Evolutionary conservation across 371 early-diverging fungal species (phyloP), one percentile per base, ranked within the genome.

Genomic region (Rhizopus microsporus): DNA sequence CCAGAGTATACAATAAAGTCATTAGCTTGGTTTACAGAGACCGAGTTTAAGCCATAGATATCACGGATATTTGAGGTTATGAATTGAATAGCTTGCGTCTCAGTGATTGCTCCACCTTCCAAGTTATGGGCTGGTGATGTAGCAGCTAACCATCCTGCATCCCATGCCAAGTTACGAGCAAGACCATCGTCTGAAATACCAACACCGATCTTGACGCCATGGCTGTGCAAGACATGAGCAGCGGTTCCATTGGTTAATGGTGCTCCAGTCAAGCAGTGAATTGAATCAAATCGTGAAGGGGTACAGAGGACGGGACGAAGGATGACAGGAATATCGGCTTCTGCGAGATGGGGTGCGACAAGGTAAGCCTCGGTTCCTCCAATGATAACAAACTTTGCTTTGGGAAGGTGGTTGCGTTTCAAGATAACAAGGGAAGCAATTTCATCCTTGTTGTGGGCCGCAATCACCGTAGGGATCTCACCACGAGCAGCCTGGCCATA

Each of bases 321-420:
- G 23, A 93, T 71, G 12, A 91, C 89, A 9, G 87, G 77, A 13
- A 88, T 79, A 5, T 81, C 47, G 2, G 75, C 71, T 37, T 76
- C 62, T 7, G 86, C 85, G 12, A 91, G 64, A 52, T 85, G 69
- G 12, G 69, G 57, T 3, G 89, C 90, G 6, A 90, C 80, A 8
- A 83, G 63, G 71, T 86, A 81, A 3, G 92, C 85, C 65, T 92
- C 94, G 5, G 80, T 73, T 12, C 88, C 92, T 35, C 93, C 89
- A 40, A 77, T 60, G 42, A 82, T 75, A 16, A 77, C 78, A 7
- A 82, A 55, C 3, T 66, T 68, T 4, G 63, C 63, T 8, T 67
- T 51, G 3, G 69, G 68, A 17, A 78, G 59, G 33, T 74, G 62
- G 0, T 74, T 65, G 23, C 78, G 56, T 64, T 88, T 88, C 31